These are phyloP conservation scores for Claviceps fusiformis DNA, from an alignment of 2,329 filamentous ascomycete species.

Conservation along the genomic window DNA sequence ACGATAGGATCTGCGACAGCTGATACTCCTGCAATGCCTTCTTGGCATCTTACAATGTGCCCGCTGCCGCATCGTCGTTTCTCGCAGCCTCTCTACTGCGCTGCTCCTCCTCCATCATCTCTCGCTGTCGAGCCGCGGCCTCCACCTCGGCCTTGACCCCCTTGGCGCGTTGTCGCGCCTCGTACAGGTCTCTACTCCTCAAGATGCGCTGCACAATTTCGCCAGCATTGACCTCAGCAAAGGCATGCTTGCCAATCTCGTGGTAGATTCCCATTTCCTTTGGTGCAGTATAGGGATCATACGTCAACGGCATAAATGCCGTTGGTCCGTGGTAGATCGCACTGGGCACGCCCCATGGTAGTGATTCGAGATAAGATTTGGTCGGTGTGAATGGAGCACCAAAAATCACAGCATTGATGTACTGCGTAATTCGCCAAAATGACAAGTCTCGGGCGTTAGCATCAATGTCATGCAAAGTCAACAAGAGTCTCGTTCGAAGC, in stretches of 20 bases:
- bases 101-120: constrained; percentile 49
- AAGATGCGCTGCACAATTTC: constrained; percentile 87
- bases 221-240: constrained; percentile 77
- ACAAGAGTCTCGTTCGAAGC: background rate
- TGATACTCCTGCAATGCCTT: background rate
- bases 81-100: constrained; percentile 30
- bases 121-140: constrained; percentile 46
- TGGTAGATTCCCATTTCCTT: constrained; percentile 75
- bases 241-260: constrained; percentile 64
- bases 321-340: constrained; percentile 96
- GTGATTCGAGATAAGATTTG: constrained; percentile 58
- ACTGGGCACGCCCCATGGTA: constrained; percentile 62
- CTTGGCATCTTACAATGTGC: background rate
- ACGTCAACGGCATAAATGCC: constrained; percentile 68
- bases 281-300: constrained; percentile 68
- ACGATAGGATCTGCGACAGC: background rate
- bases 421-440: constrained; percentile 32
- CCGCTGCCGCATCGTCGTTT: background rate
- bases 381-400: constrained; percentile 79
- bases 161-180: constrained; percentile 82
- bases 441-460: background rate
- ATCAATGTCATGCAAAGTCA: background rate
- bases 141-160: constrained; percentile 74
- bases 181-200: constrained; percentile 74
- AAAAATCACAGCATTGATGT: constrained; percentile 78